Percentiles rank a stretch among this genome's conserved stretches.
Conservation (phyloP, 1,284 basidiomycete species). For the Sanguinoderma infundibulare region DNA sequence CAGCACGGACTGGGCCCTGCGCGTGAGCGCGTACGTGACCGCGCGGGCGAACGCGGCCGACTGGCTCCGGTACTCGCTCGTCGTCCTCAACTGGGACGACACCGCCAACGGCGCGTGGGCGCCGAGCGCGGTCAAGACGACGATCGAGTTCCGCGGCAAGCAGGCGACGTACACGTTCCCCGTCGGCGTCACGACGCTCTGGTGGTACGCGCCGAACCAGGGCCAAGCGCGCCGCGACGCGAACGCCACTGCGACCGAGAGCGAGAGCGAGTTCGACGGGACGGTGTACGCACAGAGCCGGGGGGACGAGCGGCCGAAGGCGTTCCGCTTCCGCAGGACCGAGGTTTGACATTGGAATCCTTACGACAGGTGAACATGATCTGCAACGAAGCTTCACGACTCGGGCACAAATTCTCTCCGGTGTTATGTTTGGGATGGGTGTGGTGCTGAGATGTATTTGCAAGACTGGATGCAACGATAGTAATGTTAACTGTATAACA, state of each 20-base stretch:
- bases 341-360: slow-evolving; percentile 8
- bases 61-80: slow-evolving; percentile 66
- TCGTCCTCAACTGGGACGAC: slow-evolving; percentile 70
- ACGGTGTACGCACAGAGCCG: not conserved
- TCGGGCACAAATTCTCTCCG: not conserved
- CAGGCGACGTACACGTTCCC: slow-evolving; percentile 72
- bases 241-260: slow-evolving; percentile 2
- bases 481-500: too few relatives aligned
- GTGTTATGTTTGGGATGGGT: not conserved
- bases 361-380: too few relatives aligned
- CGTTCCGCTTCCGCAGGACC: slow-evolving; percentile 11
- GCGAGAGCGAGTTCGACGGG: slow-evolving; percentile 1
- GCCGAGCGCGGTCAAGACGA: slow-evolving; percentile 60
- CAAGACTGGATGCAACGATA: too few relatives aligned
- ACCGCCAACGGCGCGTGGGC: slow-evolving; percentile 54
- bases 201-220: slow-evolving; percentile 43
- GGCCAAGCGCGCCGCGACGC: slow-evolving; percentile 5
- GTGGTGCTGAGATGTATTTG: too few relatives aligned
- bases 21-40: slow-evolving; percentile 68
- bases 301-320: slow-evolving; percentile 1
- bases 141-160: slow-evolving; percentile 70
- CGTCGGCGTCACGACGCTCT: slow-evolving; percentile 56
- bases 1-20: slow-evolving; percentile 54
- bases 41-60: slow-evolving; percentile 55
- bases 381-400: too few relatives aligned